Percentiles rank a stretch among this genome's conserved stretches.
phyloP scores from a whole-genome alignment of 345 rosid species.

The Gossypium turneri region DNA sequence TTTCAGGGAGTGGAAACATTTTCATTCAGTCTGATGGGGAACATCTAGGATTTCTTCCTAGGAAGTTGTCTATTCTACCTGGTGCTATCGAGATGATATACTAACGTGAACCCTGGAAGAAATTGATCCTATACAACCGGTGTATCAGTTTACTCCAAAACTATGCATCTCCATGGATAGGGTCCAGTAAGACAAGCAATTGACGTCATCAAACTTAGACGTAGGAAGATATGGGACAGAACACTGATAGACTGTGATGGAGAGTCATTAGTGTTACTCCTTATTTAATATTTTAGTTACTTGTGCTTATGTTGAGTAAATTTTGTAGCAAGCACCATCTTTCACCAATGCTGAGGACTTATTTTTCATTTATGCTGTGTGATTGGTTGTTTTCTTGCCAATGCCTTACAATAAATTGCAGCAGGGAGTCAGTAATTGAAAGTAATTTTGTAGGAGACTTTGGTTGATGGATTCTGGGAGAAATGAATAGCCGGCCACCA shows the following conservation, averaged over 20 bases:
- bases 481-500: too few species aligned
- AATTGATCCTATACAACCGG: background rate
- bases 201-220: background rate
- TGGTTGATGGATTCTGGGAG: too few species aligned
- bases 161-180: background rate
- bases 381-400: background rate
- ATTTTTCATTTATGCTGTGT: background rate
- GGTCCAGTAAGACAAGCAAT: background rate
- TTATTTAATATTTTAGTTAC: background rate
- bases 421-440: too few species aligned
- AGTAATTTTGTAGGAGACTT: too few species aligned
- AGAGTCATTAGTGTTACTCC: background rate
- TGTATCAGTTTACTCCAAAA: background rate
- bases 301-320: background rate
- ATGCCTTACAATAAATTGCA: background rate
- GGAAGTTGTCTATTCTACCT: conserved; percentile 68
- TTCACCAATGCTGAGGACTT: background rate
- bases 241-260: background rate
- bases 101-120: conserved; percentile 30
- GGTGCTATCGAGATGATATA: conserved; percentile 66
- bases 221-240: background rate
- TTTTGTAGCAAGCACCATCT: background rate
- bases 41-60: conserved; percentile 78
- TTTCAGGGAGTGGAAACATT: conserved; percentile 49
- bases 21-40: conserved; percentile 96